These are phyloP conservation scores for Naganishia onofrii DNA, from an alignment of 768 basidiomycete species.

Conservation along the genomic window DNA sequence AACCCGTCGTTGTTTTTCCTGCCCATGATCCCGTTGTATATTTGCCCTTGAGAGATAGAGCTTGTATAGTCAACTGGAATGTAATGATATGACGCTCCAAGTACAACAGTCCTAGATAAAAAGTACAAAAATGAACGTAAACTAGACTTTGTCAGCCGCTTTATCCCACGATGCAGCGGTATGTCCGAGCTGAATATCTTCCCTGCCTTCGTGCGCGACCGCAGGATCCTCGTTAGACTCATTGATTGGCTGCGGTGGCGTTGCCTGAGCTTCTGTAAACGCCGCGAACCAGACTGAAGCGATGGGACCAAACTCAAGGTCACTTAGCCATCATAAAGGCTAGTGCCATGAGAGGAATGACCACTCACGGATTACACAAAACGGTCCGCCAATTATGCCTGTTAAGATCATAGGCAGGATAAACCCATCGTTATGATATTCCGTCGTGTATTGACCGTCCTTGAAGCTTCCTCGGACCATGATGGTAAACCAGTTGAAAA, in stretches of 20 bases:
- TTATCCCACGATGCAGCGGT: not conserved
- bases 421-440: not conserved
- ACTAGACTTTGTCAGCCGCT: not conserved
- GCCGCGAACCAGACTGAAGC: not conserved
- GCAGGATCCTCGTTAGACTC: not conserved
- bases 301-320: not conserved
- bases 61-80: not conserved
- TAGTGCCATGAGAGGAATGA: not conserved
- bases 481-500: not conserved
- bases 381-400: not conserved
- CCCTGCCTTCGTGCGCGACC: not conserved
- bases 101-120: not conserved
- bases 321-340: not conserved
- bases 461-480: not conserved
- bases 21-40: not conserved
- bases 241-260: not conserved
- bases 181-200: not conserved
- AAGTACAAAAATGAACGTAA: not conserved
- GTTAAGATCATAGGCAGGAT: not conserved
- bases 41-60: not conserved
- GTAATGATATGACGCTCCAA: not conserved
- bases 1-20: not conserved
- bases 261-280: not conserved
- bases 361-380: not conserved
- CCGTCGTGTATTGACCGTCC: not conserved